These are phyloP conservation scores for Corniculantispora saksenae DNA, from an alignment of 2,329 filamentous ascomycete species.

Conservation along the genomic window DNA sequence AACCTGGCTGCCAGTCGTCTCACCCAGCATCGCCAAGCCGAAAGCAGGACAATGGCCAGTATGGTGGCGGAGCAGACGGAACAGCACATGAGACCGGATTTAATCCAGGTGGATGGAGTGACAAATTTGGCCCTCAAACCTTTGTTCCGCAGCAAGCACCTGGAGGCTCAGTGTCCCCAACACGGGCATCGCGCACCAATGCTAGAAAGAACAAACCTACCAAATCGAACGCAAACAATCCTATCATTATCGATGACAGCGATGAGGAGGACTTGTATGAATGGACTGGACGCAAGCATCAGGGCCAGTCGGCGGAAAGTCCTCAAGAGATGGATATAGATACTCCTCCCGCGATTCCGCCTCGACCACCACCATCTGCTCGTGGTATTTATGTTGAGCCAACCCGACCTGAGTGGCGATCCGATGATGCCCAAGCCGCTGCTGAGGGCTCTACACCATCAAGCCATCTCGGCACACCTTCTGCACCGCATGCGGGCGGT, in stretches of 20 bases:
- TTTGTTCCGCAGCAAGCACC: constrained; percentile 50
- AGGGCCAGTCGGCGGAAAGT: constrained; percentile 39
- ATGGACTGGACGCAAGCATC: constrained; percentile 37
- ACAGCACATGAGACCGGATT: constrained; percentile 38
- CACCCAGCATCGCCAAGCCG: neutral
- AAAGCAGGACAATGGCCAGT: neutral
- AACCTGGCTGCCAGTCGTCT: constrained; percentile 30
- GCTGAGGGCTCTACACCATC: constrained; percentile 25
- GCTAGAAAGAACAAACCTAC: constrained; percentile 63
- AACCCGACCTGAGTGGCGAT: constrained; percentile 59
- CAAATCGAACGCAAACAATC: constrained; percentile 49
- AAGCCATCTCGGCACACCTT: constrained; percentile 25
- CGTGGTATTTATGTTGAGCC: constrained; percentile 61
- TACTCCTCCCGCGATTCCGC: constrained; percentile 42
- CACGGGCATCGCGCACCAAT: constrained; percentile 44
- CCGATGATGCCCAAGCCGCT: constrained; percentile 43
- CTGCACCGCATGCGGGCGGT: constrained; percentile 43
- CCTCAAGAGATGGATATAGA: constrained; percentile 69
- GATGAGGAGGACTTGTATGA: constrained; percentile 43
- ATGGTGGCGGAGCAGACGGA: neutral
- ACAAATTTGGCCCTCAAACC: constrained; percentile 55
- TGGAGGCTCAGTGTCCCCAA: constrained; percentile 45
- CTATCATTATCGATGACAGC: constrained; percentile 49
- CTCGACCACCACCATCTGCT: constrained; percentile 30
- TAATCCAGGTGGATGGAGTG: constrained; percentile 54